Base-by-base conservation (phyloP, 345 rosid species). In the Noccaea bulbosa region DNA sequence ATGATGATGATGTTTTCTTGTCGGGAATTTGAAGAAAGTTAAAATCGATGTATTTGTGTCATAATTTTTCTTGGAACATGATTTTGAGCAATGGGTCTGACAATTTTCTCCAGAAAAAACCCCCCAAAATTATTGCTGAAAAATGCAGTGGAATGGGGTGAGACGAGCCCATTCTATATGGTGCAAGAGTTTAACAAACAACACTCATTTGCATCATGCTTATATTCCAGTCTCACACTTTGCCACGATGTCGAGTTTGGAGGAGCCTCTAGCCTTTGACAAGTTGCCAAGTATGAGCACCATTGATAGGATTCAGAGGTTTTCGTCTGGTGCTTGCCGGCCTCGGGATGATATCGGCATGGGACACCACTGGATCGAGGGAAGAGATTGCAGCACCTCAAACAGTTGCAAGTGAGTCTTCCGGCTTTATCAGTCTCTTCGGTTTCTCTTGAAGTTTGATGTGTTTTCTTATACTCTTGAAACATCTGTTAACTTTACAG, bases 271-370 rank as follows among this genome's bases (percentile, higher is more conserved):
- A 15, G 86, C 92, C 43, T 67, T 91, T 55, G 96, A 91, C 81
- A 91, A 89, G 92, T 76, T 94, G 77, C 96, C 93, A 12, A 94
- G 92, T 81, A 88, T 94, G 99, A 85, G 70, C 67, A 88, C 96
- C 12, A 78, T 84, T 10, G 95, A 91, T 58, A 79, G 88, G 82
- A 85, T 94, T 62, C 96, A 91, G 76, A 86, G 93, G 79, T 89
- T 88, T 81, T 89, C 99, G 1, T 88, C 92, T 4, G 80, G 81
- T 71, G 91, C 96, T 52, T 91, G 96, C 83, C 90, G 89, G 8
- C 90, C 96, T 3, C 80, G 80, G 20, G 80, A 89, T 64, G 95
- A 86, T 73, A 59, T 72, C 69, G 88, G 95, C 66, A 78, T 91
- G 93, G 96, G 97, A 60, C 80, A 60, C 77, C 80, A 83, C 74